Evolutionary conservation across 2,329 filamentous ascomycete genomes (phyloP).

Genomic region (Apiospora sp.): DNA sequence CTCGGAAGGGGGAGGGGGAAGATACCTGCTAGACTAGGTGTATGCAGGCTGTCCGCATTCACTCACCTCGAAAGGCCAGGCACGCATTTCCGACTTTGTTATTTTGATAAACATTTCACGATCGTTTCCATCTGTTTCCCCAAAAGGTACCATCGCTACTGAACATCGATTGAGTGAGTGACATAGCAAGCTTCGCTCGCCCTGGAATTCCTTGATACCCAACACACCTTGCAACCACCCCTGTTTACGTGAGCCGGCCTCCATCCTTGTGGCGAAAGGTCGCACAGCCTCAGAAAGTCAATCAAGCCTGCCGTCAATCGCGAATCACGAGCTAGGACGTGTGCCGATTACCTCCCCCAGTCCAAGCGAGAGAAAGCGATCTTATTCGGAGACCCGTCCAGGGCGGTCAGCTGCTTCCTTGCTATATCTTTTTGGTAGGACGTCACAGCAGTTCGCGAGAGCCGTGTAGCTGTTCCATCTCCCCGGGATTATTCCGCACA

Average conservation of each 20-base stretch:
- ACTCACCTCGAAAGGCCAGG: neutral
- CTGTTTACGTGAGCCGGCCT: constrained; percentile 13
- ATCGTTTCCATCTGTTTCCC: constrained; percentile 8
- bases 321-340: constrained; percentile 28
- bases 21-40: constrained; percentile 9
- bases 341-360: constrained; percentile 14
- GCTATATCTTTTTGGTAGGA: neutral
- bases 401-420: constrained; percentile 18
- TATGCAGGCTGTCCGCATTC: constrained; percentile 16
- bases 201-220: constrained; percentile 15
- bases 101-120: constrained; percentile 17
- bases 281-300: constrained; percentile 30
- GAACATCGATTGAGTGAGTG: neutral
- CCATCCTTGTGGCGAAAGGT: constrained; percentile 19
- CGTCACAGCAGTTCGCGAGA: constrained; percentile 1
- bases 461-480: constrained; percentile 3
- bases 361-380: constrained; percentile 16
- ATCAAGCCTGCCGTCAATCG: constrained; percentile 25
- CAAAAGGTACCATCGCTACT: neutral
- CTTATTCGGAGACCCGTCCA: neutral
- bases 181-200: constrained; percentile 8
- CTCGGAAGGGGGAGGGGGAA: neutral
- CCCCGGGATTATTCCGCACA: neutral
- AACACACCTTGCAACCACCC: neutral
- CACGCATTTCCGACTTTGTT: neutral